Evolutionary conservation across 148 eudicot species (phyloP), one percentile per base, ranked within the genome.

Genomic region (Rhododendron ferrugineum): DNA sequence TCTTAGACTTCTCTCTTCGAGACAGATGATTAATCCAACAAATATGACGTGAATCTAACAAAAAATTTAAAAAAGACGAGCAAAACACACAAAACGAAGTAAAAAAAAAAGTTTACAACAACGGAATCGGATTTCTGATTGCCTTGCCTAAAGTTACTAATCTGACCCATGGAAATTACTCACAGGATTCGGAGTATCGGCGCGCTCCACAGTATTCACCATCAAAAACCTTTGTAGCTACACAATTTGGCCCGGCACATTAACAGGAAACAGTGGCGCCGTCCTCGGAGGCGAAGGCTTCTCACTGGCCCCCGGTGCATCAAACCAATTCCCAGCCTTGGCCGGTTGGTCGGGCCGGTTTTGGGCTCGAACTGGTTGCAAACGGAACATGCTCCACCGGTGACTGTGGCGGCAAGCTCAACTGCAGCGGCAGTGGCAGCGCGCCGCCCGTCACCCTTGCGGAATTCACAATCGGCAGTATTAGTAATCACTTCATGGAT

Each of bases 181-280:
- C n/a, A 74, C 83, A 88, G 90, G 88, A 84, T 26, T 62, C n/a
- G 75, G 5, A 8, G 88, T 84, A 36, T 85, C 92, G 36, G 92
- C 92, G 42, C 9, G 47, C 47, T 46, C 47, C 1, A 91, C 95
- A 3, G 50, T 77, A 8, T 94, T 96, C 84, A 91, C 93, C 0
- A 85, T 96, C 64, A 88, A 91, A 73, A 96, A 96, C 85, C 85
- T 68, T 47, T 96, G 98, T 80, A 23, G 78, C 76, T 89, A 93
- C 91, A 89, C 95, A 16, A 88, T 96, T 54, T 96, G 98, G 98
- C 96, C 98, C 1, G 98, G 96, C 11, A 90, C 93, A 4, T 84
- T 92, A 18, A 68, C 92, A 52, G 93, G 93, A 83, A 81, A 90
- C 82, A 88, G 88, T 5, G 87, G 88, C 5, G 84, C 92, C 15